Conservation (phyloP, 257 asterid genomes). For the Oldenlandia corymbosa region DNA sequence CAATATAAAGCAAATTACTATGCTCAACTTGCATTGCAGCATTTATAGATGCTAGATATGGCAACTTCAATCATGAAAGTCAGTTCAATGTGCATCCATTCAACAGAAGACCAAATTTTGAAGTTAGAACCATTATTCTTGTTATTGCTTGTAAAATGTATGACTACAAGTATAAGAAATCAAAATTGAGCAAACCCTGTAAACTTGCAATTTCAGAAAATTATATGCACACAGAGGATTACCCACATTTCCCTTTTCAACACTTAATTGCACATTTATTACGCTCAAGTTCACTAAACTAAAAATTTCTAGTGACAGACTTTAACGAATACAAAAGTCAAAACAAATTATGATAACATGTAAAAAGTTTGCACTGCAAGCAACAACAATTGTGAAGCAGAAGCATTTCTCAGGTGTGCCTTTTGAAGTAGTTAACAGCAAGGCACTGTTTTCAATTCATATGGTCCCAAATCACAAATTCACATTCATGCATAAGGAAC, state of each 20-base stretch:
- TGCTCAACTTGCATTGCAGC: neutral
- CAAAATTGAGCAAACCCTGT: neutral
- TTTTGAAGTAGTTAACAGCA: neutral
- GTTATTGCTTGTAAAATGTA: neutral
- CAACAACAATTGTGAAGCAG: neutral
- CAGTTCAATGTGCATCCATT: neutral
- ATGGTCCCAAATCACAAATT: neutral
- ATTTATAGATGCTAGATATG: neutral
- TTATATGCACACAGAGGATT: neutral
- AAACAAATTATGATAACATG: neutral
- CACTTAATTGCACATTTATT: neutral
- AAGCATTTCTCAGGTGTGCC: neutral
- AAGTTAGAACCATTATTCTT: neutral
- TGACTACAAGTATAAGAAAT: neutral
- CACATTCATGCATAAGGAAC: neutral
- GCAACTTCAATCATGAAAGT: neutral
- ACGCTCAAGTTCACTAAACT: neutral
- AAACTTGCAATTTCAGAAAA: neutral
- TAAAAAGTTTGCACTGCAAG: neutral
- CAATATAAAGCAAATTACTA: conserved; percentile 1
- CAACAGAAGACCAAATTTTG: neutral
- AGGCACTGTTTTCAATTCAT: neutral
- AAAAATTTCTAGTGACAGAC: neutral
- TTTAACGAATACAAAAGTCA: neutral
- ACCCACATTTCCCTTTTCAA: neutral